Percentiles rank a stretch among this genome's conserved stretches.
Conservation (phyloP, 2,329 filamentous ascomycete species). For the Pyrenophora seminiperda region DNA sequence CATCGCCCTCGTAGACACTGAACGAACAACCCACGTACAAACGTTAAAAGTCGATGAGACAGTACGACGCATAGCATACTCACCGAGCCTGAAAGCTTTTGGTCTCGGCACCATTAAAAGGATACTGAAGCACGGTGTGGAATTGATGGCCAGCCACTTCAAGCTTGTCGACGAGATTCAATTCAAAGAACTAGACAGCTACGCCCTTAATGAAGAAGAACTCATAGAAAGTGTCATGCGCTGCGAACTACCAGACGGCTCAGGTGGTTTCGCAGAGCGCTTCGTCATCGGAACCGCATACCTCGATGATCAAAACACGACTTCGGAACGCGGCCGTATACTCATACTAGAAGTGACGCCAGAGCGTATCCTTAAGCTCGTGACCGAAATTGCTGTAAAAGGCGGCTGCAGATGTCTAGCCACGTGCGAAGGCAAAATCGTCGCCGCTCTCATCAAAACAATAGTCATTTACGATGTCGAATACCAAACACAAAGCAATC, state of each 20-base stretch:
- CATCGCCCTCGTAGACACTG: conserved; percentile 79
- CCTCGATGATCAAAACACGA: conserved; percentile 64
- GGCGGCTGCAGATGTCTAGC: conserved; percentile 81
- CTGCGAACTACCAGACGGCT: conserved; percentile 69
- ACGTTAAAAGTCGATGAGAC: conserved; percentile 79
- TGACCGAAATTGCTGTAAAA: conserved; percentile 72
- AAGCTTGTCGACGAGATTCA: conserved; percentile 88
- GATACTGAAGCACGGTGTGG: conserved; percentile 70
- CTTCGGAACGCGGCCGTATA: conserved; percentile 71
- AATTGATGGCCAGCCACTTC: conserved; percentile 79
- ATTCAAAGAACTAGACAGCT: conserved; percentile 77
- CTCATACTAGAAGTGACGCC: conserved; percentile 82
- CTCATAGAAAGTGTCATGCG: conserved; percentile 84
- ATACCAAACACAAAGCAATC: conserved; percentile 59
- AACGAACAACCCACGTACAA: conserved; percentile 86
- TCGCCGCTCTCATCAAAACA: conserved; percentile 88
- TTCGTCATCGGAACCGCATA: conserved; percentile 93
- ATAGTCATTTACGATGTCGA: conserved; percentile 65
- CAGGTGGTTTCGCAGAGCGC: conserved; percentile 67
- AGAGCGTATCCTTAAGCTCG: conserved; percentile 72
- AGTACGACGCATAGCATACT: conserved; percentile 85
- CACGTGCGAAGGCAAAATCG: conserved; percentile 73
- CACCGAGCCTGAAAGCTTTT: conserved; percentile 76
- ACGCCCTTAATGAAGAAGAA: conserved; percentile 69
- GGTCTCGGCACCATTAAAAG: conserved; percentile 84